Base-by-base conservation (phyloP, 2,329 filamentous ascomycete species). In the Rachicladosporium sp. region DNA sequence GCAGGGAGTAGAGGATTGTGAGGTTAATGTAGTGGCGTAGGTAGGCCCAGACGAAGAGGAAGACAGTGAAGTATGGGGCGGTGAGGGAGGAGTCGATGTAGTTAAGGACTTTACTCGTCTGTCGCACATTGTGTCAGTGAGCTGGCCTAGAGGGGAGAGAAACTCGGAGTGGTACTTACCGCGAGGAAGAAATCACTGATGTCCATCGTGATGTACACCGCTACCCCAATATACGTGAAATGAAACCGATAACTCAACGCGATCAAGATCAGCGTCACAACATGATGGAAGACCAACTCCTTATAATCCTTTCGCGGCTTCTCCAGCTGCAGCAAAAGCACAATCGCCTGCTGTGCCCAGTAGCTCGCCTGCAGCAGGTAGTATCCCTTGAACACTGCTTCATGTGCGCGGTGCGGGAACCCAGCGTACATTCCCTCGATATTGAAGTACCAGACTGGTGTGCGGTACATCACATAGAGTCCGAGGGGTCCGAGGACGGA, bases 391-490 rank as follows among this genome's bases (percentile, higher is more conserved):
- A 95, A 87, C 31, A 73, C 53, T 43, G 70, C 83, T 47, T 83
- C 80, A 57, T 93, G 86, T 23, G 81, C 80, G 52, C 74, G 73
- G 63, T 95, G 88, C 4, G 88, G 88, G 61, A 86, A 94, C 11
- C 69, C 70, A 61, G 89, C 84, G 63, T 93, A 95, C 84, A 95
- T 93, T 60, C 78, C 85, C 21, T 68, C 70, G 2, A 84, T 91
- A 66, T 93, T 88, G 72, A 93, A 95, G 63, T 93, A 95, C 89
- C 87, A 95, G 33, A 95, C 78, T 6, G 87, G 80, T n/a, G 85
- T 89, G 46, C 75, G 73, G 55, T 74, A 82, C 88, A 96, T 95
- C 58, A 95, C 83, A 58, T 82, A 95, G 54, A 95, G 62, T 39
- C 88, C 88, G 40, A 79, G 80, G 2, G 87, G 87, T 1, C 86